Base-by-base conservation (phyloP, 371 early-diverging fungal genomes). In the Coemansia sp. region DNA sequence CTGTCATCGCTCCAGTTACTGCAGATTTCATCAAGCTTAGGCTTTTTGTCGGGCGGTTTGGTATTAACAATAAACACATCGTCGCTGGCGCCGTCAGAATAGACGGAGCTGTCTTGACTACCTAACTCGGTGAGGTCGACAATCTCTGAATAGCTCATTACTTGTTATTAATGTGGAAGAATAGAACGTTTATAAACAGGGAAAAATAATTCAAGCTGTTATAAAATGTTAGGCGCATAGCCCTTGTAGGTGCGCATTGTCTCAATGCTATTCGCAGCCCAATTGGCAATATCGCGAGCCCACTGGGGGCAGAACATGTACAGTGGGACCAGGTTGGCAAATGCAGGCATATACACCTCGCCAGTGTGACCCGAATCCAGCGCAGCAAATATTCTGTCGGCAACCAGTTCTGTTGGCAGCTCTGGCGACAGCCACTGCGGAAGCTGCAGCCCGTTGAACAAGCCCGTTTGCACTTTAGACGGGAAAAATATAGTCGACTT, bases 381-480 rank as follows among this genome's bases (percentile, higher is more conserved):
- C 3, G 56, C 34, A 4, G 45, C 36, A 36, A 73, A 70, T 30
- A 73, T 62, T 2, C 52, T 50, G 35, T 69, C 50, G 5, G 65
- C 70, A 3, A 65, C 70, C 5, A 36, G 31, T 13, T 72, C 67
- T 7, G 67, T 55, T 3, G 53, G 20, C 6, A 77, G 45, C n/a
- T 47, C 52, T 2, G 78, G 78, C 36, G 72, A 62, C 5, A 77
- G 55, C 78, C 71, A 78, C 35, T 54, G 31, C 1, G 78, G 79
- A 36, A 67, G 38, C 5, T 13, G 34, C 4, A 67, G 41, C 3
- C 78, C 78, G 26, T 30, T 47, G 45, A 77, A 77, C 78, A 77
- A 66, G 14, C 68, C 72, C 2, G 62, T 52, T 9, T 55, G 52
- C 31, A 77, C 65, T 49, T 61, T 70, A 6, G 79, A 65, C n/a